Base-by-base conservation (phyloP, 202 grass and related monocot genomes). In the Hordeum pubiflorum region DNA sequence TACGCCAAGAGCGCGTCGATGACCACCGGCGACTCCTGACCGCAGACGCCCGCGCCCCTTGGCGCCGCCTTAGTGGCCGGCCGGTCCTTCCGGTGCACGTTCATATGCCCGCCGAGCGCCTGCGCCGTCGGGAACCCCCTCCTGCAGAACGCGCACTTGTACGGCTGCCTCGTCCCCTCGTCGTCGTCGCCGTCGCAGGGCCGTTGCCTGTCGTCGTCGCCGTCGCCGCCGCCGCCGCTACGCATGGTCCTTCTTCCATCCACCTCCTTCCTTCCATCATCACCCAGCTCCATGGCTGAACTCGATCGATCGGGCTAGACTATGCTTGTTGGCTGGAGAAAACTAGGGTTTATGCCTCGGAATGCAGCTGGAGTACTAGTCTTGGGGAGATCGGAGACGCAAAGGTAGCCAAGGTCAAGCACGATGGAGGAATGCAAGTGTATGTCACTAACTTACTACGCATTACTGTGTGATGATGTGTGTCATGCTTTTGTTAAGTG, bases 81-180 rank as follows among this genome's bases (percentile, higher is more conserved):
- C 15, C 82, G 57, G 36, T 97, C 88, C 63, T 80, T 85, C 63
- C 89, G 85, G 82, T 92, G 92, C 26, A 92, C 79, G 88, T 95
- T 95, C 92, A 95, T 95, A 76, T 94, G 92, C 6, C 92, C 92
- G 71, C 92, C 89, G 20, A 94, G 84, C n/a, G 92, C 92, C 84
- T 94, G 92, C 44, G 92, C 88, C 37, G 93, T 91, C 29, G 86
- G 84, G 84, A 97, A 93, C n/a, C 90, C 93, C 64, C 93, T 83
- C 84, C 63, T 87, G 93, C 93, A 97, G 83, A 87, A 97, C 37
- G 68, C 81, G 81, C 93, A 97, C 65, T 91, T 90, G 83, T 97
- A 93, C 71, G 87, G 84, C 81, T 90, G 87, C 41, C 80, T 46
- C n/a, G 52, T 72, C 4, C 85, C 81, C 32, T 79, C 74, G 2